Evolutionary conservation across 805 yeast genomes (phyloP), one percentile per base, ranked within the genome.

Genomic region (Dipodascus albidus): DNA sequence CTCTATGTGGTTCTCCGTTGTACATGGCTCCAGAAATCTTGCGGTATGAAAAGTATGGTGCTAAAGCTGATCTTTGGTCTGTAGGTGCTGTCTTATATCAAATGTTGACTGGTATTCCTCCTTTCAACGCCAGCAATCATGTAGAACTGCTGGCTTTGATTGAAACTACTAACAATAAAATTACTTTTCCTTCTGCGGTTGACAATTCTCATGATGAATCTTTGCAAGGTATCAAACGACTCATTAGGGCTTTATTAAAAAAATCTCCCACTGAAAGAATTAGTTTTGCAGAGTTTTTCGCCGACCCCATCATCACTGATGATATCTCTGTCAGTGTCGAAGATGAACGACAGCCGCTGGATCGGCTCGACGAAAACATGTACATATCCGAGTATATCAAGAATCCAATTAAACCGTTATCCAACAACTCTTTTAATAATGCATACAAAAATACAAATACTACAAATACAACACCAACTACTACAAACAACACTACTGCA

Each of bases 21-120:
- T 93, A 93, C 69, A 93, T 93, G 99, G 99, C 99, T 0, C 99
- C 99, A 0, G 99, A 93, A 70, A 93, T 93, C 50, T 73, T 93
- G 60, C 76, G 95, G 58, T 90, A 87, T 64, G 97, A 93, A 66
- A 93, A 89, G 69, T 93, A 93, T 70, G 89, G 90, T 60, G 99
- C 98, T 3, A 90, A 89, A 66, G 98, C 97, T 0, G 99, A 93
- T 66, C 70, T 93, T 58, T 93, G 99, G 99, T 89, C 97, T 3
- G 96, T 91, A 2, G 99, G 99, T 2, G 95, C 98, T 0, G 98
- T 93, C 1, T 71, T 90, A 11, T 93, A 83, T 68, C 99, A 93
- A 68, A 90, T 93, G 96, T 78, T 87, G 11, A 89, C 87, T 27
- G 98, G 98, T n/a, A 85, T 79, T 67, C 96, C 99, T 1, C 99